Conservation (phyloP, 768 basidiomycete genomes). For the Lentinula detonsa region DNA sequence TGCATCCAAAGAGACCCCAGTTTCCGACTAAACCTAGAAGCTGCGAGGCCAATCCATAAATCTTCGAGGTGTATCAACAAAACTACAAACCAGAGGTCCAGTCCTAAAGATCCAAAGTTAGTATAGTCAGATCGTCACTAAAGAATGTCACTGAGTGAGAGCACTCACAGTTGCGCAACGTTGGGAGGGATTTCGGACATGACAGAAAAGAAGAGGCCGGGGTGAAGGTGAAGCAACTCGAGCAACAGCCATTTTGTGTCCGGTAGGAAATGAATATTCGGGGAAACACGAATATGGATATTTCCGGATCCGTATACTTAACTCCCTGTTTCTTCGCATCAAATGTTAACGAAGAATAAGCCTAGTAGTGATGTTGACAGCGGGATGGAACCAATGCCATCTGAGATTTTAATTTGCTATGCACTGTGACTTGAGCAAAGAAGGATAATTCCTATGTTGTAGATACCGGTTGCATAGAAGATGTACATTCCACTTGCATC, state of each 20-base stretch:
- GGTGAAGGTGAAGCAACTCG: no score
- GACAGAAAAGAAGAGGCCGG: not conserved
- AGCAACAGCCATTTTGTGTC: not conserved
- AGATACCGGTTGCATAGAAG: not conserved
- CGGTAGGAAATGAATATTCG: not conserved
- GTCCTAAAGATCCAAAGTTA: not conserved
- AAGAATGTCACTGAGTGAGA: not conserved
- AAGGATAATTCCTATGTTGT: not conserved
- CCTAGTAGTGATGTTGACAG: not conserved
- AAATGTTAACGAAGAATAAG: not conserved
- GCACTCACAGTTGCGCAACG: not conserved
- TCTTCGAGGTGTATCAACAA: not conserved
- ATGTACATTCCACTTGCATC: not conserved
- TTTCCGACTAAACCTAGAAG: not conserved
- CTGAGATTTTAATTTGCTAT: not conserved
- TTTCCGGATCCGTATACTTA: not conserved
- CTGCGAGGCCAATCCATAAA: not conserved
- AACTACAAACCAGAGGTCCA: not conserved
- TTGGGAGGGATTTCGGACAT: not conserved
- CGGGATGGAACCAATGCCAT: not conserved
- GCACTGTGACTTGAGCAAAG: not conserved
- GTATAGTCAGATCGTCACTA: no score
- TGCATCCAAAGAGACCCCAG: constrained; percentile 1
- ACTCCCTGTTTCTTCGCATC: not conserved
- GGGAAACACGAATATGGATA: no score